A percentile compares a stretch with the other conserved stretches of the same genome.
Conservation (phyloP, 176 grass and related monocot genomes). For the Aegilops bicornis region DNA sequence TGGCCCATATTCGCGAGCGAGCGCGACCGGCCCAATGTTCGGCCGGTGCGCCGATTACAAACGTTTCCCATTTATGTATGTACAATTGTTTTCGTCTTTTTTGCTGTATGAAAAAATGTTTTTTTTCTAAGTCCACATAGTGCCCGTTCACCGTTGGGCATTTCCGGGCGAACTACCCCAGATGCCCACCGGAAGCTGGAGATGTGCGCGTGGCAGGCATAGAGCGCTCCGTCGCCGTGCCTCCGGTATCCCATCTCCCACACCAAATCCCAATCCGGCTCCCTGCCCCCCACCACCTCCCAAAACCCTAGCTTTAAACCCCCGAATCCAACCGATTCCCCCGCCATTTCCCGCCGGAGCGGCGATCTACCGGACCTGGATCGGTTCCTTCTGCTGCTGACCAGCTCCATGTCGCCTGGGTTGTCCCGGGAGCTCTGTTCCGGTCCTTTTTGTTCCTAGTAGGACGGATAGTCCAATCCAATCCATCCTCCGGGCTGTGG, state of each 20-base stretch:
- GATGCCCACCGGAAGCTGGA: not conserved
- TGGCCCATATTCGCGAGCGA: no score
- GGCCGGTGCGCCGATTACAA: no score
- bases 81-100: no score
- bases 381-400: not conserved
- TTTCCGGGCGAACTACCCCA: not conserved
- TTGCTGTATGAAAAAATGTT: no score
- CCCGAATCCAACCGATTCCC: not conserved
- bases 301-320: conserved; percentile 30
- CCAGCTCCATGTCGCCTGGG: not conserved
- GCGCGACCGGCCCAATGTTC: no score
- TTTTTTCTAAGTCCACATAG: no score
- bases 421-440: not conserved
- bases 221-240: not conserved
- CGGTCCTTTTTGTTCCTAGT: not conserved
- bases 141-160: no score
- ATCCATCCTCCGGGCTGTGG: not conserved
- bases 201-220: conserved; percentile 2
- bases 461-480: not conserved
- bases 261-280: conserved; percentile 22
- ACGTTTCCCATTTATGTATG: no score
- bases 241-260: conserved; percentile 4
- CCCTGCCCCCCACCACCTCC: not conserved
- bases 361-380: not conserved
- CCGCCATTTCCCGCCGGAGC: conserved; percentile 7